Percentiles rank a stretch among this genome's conserved stretches.
Conservation (phyloP, 2,329 filamentous ascomycete species). For the Daldinia eschscholtzii region DNA sequence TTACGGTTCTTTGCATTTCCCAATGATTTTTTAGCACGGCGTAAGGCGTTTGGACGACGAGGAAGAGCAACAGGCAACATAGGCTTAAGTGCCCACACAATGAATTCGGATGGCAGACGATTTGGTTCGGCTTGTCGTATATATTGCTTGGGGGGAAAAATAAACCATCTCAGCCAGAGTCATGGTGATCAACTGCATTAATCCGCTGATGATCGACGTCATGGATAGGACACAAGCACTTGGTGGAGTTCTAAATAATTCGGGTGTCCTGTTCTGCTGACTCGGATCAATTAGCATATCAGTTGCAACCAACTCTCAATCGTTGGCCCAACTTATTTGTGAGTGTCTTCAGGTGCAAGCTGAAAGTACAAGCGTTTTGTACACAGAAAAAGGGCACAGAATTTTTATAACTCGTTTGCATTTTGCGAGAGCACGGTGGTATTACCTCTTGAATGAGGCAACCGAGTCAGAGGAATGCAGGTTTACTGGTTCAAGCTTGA, state of each 20-base stretch:
- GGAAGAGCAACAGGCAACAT: conserved; percentile 34
- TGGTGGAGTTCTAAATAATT: conserved; percentile 25
- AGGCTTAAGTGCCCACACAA: conserved; percentile 17
- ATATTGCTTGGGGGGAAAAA: conserved; percentile 24
- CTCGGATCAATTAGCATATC: conserved; percentile 21
- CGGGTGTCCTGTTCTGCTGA: conserved; percentile 27
- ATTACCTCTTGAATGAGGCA: background rate
- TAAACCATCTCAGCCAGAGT: conserved; percentile 23
- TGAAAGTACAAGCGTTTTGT: background rate
- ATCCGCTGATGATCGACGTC: conserved; percentile 20
- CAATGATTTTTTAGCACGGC: conserved; percentile 55
- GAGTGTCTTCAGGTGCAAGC: conserved; percentile 5
- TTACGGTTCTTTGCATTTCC: conserved; percentile 48
- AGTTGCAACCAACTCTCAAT: conserved; percentile 11
- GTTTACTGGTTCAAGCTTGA: conserved; percentile 5
- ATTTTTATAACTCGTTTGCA: conserved; percentile 4
- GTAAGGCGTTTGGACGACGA: conserved; percentile 51
- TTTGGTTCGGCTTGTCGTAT: conserved; percentile 18
- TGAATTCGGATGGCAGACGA: conserved; percentile 20
- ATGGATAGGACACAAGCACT: conserved; percentile 28
- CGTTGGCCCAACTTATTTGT: conserved; percentile 2
- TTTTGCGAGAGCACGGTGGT: conserved; percentile 2
- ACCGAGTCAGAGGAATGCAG: background rate
- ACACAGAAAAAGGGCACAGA: background rate
- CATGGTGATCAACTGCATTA: conserved; percentile 16